Conservation (phyloP, 179 eudicot genomes). For the Camellia oleifera region DNA sequence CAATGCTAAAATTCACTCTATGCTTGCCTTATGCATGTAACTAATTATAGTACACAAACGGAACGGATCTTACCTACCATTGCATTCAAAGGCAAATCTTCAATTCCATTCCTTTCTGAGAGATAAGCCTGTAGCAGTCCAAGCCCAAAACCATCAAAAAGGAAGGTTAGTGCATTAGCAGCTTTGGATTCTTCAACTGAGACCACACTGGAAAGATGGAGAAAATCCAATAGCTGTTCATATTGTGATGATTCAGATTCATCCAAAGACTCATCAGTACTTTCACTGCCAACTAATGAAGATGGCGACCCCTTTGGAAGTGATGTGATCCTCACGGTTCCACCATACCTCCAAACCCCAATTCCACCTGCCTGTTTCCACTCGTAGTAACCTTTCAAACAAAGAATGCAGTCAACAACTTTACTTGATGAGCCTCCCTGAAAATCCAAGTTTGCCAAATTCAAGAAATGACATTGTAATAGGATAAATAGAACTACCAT, state of each 20-base stretch:
- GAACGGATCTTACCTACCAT: slow-evolving; percentile 81
- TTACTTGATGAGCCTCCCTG: slow-evolving; percentile 91
- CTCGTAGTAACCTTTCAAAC: slow-evolving; percentile 88
- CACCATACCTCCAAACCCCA: slow-evolving; percentile 97
- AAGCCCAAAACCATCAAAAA: slow-evolving; percentile 69
- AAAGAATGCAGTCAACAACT: slow-evolving; percentile 94
- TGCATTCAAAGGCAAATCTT: slow-evolving; percentile 72
- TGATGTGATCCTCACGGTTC: slow-evolving; percentile 78
- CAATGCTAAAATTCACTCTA: background rate
- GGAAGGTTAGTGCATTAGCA: slow-evolving; percentile 48
- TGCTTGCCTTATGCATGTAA: background rate
- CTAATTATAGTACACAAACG: background rate
- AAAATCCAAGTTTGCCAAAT: slow-evolving; percentile 12
- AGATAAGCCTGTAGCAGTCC: slow-evolving; percentile 66
- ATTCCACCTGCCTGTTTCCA: slow-evolving; percentile 94
- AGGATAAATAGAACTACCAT: background rate
- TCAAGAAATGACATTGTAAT: background rate
- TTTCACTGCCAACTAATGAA: slow-evolving; percentile 71
- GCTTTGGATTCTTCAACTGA: slow-evolving; percentile 60
- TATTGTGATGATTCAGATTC: slow-evolving; percentile 72
- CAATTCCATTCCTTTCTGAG: slow-evolving; percentile 45
- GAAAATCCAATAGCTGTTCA: slow-evolving; percentile 68
- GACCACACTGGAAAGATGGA: slow-evolving; percentile 61
- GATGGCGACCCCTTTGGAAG: slow-evolving; percentile 61
- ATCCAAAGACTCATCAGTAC: slow-evolving; percentile 77